Evolutionary conservation across 2,329 filamentous ascomycete genomes (phyloP).

Genomic region (Penicillium sclerotiorum): DNA sequence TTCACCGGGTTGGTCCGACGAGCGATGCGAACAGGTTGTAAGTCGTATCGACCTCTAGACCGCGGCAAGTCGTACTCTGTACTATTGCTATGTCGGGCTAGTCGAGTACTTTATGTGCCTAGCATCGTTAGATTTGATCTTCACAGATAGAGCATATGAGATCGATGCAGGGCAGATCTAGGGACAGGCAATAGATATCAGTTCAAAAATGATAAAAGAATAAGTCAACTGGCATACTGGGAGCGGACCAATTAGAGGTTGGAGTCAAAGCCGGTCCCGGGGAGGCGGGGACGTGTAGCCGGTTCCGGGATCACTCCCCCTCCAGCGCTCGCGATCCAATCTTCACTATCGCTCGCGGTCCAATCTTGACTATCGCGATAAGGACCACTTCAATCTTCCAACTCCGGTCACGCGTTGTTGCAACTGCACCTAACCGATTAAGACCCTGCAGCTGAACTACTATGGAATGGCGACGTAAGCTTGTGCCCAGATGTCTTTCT

Average conservation of each 20-base stretch:
- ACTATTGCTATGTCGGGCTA: background rate
- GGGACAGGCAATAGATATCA: no score
- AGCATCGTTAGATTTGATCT: background rate
- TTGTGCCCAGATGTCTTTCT: background rate
- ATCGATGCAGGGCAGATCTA: no score
- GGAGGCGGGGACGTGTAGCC: background rate
- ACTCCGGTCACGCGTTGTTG: conserved; percentile 2
- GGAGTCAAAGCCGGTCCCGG: background rate
- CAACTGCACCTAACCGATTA: background rate
- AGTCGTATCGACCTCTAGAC: background rate
- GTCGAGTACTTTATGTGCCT: conserved; percentile 1
- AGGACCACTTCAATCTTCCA: background rate
- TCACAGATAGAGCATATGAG: no score
- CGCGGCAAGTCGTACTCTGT: background rate
- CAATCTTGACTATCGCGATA: background rate
- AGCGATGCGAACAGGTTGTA: background rate
- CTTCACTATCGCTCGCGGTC: background rate
- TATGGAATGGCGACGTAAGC: conserved; percentile 17
- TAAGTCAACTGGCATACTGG: no score
- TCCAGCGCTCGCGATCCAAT: background rate
- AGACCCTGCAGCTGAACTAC: background rate
- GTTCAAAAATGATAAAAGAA: no score
- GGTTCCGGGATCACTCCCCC: background rate
- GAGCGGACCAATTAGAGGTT: background rate
- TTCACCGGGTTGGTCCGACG: background rate